Percentiles rank a stretch among this genome's conserved stretches.
These are phyloP conservation scores for Sabuloglossum arenarium DNA, from an alignment of 495 filamentous ascomycete species.

Conservation along the genomic window DNA sequence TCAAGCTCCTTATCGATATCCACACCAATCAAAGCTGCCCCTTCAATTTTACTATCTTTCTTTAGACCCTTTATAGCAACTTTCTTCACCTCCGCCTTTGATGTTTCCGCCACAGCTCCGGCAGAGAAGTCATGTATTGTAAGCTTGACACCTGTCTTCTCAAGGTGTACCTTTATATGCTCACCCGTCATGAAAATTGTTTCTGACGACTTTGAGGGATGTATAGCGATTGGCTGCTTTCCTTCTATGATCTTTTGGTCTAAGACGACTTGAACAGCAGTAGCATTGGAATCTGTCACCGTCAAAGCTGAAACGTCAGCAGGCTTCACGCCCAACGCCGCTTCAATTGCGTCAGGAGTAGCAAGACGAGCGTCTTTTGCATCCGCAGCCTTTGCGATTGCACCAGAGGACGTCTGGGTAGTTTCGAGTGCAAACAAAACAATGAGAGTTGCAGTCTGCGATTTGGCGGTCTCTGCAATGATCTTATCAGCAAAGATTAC, in stretches of 20 bases:
- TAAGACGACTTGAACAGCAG: slow-evolving; percentile 15
- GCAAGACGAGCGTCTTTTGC: slow-evolving; percentile 17
- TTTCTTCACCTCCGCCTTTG: slow-evolving; percentile 26
- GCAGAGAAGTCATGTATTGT: slow-evolving; percentile 13
- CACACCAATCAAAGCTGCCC: slow-evolving; percentile 60
- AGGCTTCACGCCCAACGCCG: slow-evolving; percentile 12
- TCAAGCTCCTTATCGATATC: slow-evolving; percentile 65
- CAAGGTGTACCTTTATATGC: slow-evolving; percentile 12
- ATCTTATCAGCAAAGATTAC: neutral
- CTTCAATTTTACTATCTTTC: slow-evolving; percentile 29
- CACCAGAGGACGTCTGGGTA: slow-evolving; percentile 10
- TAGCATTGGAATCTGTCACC: slow-evolving; percentile 13
- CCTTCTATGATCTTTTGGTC: slow-evolving; percentile 13
- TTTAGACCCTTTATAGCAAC: slow-evolving; percentile 20
- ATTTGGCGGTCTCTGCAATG: slow-evolving; percentile 14
- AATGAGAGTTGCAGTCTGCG: slow-evolving; percentile 12
- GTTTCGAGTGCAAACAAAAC: slow-evolving; percentile 14
- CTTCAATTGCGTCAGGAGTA: slow-evolving; percentile 11
- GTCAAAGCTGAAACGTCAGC: slow-evolving; percentile 14
- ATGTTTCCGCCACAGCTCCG: slow-evolving; percentile 13
- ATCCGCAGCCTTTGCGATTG: slow-evolving; percentile 12
- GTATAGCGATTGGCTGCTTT: slow-evolving; percentile 12
- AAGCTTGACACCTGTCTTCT: slow-evolving; percentile 13
- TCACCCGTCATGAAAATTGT: slow-evolving; percentile 11
- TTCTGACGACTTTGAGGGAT: slow-evolving; percentile 12